phyloP scores from a whole-genome alignment of 2,329 filamentous ascomycete genomes.

The Talaromyces sp. region DNA sequence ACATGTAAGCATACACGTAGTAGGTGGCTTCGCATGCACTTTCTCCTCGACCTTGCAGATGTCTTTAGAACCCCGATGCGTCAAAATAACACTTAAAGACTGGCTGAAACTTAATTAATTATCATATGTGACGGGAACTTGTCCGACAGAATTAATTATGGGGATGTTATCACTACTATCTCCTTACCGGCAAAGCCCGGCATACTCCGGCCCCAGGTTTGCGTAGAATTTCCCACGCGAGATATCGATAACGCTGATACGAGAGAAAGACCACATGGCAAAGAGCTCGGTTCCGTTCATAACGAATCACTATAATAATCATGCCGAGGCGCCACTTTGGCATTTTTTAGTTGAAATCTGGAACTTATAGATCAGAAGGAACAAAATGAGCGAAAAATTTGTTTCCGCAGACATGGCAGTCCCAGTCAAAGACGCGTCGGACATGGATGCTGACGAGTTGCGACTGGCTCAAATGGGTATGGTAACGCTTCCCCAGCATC shows the following conservation, averaged over 20 bases:
- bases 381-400: neutral
- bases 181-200: neutral
- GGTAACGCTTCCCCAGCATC: neutral
- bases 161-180: neutral
- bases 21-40: too few species aligned
- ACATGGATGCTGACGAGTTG: slow-evolving; percentile 27
- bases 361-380: too few species aligned
- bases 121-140: neutral
- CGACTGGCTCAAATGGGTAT: slow-evolving; percentile 43
- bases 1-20: neutral
- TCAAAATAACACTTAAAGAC: too few species aligned
- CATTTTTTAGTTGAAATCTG: neutral
- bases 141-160: neutral
- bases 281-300: neutral
- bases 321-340: neutral
- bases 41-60: neutral
- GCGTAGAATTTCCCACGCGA: neutral
- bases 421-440: slow-evolving; percentile 22
- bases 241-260: neutral
- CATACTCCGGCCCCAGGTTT: neutral
- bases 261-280: neutral
- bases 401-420: slow-evolving; percentile 6
- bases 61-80: too few species aligned
- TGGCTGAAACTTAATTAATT: neutral
- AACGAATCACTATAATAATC: neutral